A percentile compares a stretch with the other conserved stretches of the same genome.
Conservation (phyloP, 371 early-diverging fungal genomes). For the Saksenaea oblongispora region DNA sequence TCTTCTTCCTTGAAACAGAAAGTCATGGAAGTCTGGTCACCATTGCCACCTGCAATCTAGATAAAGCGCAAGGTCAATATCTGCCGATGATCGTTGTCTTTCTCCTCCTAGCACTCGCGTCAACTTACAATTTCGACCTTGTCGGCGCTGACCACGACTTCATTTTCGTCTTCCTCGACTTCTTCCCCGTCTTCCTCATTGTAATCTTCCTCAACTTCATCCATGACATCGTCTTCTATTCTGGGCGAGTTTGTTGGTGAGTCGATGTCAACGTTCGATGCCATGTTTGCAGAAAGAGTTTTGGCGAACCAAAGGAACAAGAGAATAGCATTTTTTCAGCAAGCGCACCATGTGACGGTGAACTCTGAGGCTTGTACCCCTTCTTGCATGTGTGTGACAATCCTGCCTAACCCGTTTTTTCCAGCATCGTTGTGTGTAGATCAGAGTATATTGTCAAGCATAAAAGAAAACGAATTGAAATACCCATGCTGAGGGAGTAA, state of each 20-base stretch:
- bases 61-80: not conserved
- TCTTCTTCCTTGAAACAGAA: conserved; percentile 92
- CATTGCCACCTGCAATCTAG: conserved; percentile 64
- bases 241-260: conserved; percentile 3
- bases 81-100: not conserved
- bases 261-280: not conserved
- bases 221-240: not conserved
- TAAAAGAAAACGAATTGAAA: too few species aligned
- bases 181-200: conserved; percentile 26
- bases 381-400: too few species aligned
- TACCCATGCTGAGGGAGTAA: too few species aligned
- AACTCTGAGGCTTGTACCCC: not conserved
- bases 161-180: conserved; percentile 25
- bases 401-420: too few species aligned
- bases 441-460: too few species aligned
- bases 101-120: too few species aligned
- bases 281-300: not conserved
- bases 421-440: too few species aligned
- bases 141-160: conserved; percentile 39
- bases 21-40: conserved; percentile 80
- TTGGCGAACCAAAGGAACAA: not conserved
- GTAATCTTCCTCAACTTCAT: conserved; percentile 19
- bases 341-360: not conserved
- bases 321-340: not conserved
- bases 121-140: conserved; percentile 58